A percentile compares a stretch with the other conserved stretches of the same genome.
Conservation (phyloP, 345 rosid species). For the Salix suchowensis region DNA sequence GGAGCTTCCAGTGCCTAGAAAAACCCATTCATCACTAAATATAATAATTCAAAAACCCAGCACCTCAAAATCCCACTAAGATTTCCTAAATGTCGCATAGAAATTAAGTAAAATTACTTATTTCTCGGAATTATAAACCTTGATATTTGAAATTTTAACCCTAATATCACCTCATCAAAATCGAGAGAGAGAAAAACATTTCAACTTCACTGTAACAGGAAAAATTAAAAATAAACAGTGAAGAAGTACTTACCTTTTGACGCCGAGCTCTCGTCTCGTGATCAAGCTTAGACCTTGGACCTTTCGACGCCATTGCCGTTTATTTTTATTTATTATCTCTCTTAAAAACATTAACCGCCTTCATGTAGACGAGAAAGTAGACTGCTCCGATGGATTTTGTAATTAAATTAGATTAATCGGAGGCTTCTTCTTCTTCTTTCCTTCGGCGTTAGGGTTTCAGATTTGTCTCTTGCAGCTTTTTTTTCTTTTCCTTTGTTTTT, state of each 20-base stretch:
- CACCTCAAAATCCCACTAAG: neutral
- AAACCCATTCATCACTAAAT: conserved; percentile 9
- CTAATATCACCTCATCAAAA: neutral
- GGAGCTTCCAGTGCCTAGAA: conserved; percentile 90
- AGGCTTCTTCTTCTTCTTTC: neutral
- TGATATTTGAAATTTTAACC: neutral
- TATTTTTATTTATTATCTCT: neutral
- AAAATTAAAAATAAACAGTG: neutral
- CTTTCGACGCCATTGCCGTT: conserved; percentile 55
- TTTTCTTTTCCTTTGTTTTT: neutral
- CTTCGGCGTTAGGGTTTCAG: neutral
- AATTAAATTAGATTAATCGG: neutral
- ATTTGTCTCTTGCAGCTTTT: neutral
- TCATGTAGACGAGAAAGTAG: neutral
- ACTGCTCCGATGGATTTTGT: neutral
- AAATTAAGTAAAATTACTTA: neutral
- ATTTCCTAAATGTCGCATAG: neutral
- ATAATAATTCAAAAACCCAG: neutral
- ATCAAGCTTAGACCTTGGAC: conserved; percentile 66
- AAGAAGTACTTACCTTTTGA: conserved; percentile 50
- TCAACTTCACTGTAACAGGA: neutral
- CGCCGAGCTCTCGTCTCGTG: conserved; percentile 83
- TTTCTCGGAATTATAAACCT: neutral
- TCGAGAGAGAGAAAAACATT: neutral
- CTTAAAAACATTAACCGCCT: neutral